phyloP scores from a whole-genome alignment of 306 rosid species.

The Dryas drummondii region DNA sequence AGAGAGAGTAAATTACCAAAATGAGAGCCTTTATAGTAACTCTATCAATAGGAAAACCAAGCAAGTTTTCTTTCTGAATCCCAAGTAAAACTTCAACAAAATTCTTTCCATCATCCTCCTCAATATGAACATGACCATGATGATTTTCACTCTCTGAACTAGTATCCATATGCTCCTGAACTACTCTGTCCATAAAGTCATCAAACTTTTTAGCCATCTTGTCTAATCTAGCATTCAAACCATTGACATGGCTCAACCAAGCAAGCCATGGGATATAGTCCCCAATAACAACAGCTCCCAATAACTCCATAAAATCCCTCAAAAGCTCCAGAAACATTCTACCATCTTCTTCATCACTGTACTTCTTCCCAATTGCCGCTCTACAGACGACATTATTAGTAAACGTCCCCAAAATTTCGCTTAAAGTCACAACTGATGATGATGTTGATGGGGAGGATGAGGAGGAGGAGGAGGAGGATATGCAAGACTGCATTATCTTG shows the following conservation, averaged over 20 bases:
- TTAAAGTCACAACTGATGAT: conserved; percentile 31
- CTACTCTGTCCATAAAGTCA: conserved; percentile 31
- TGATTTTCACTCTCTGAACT: not conserved
- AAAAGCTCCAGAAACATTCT: too few relatives aligned
- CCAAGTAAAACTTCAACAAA: conserved; percentile 55
- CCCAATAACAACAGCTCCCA: too few relatives aligned
- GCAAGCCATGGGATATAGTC: conserved; percentile 49
- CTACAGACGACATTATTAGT: conserved; percentile 46
- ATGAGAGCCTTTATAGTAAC: conserved; percentile 41
- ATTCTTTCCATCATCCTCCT: conserved; percentile 10
- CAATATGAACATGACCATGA: not conserved
- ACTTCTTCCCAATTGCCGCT: conserved; percentile 50
- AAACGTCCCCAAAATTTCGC: conserved; percentile 17
- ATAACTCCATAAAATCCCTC: too few relatives aligned
- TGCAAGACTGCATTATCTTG: too few relatives aligned
- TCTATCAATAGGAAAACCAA: conserved; percentile 39
- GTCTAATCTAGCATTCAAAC: conserved; percentile 34
- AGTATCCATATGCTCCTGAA: too few relatives aligned
- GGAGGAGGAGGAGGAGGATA: not conserved
- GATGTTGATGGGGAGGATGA: not conserved
- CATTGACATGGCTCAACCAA: conserved; percentile 9
- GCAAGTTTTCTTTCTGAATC: conserved; percentile 20
- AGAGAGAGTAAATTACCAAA: conserved; percentile 27
- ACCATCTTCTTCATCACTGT: conserved; percentile 26
- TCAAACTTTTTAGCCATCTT: conserved; percentile 39